Percentiles rank a stretch among this genome's conserved stretches.
Conservation (phyloP, 192 early-diverging fungal genomes). For the Backusella psychrophila region DNA sequence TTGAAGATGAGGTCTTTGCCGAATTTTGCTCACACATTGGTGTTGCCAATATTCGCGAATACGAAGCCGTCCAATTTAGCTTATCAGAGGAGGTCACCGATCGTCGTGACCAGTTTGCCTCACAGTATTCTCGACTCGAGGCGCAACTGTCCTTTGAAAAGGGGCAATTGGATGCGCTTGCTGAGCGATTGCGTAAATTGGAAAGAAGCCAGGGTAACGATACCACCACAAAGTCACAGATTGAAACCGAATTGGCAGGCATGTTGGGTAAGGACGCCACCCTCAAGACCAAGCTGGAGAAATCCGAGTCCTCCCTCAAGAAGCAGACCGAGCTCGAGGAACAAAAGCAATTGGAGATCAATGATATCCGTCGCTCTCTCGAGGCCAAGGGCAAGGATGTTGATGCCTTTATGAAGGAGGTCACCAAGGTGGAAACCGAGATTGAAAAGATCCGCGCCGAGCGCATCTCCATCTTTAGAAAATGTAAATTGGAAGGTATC, state of each 20-base stretch:
- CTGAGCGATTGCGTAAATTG: slow-evolving; percentile 59
- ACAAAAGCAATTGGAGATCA: slow-evolving; percentile 54
- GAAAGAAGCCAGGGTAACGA: slow-evolving; percentile 46
- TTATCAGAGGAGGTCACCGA: slow-evolving; percentile 72
- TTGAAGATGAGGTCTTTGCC: slow-evolving; percentile 73
- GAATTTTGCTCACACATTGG: slow-evolving; percentile 75
- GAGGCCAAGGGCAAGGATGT: slow-evolving; percentile 61
- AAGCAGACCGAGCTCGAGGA: slow-evolving; percentile 50
- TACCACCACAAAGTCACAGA: slow-evolving; percentile 24
- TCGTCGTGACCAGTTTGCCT: slow-evolving; percentile 71
- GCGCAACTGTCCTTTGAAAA: slow-evolving; percentile 81
- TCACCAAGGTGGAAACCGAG: slow-evolving; percentile 63
- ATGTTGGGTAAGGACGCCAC: slow-evolving; percentile 48
- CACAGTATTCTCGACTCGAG: slow-evolving; percentile 73
- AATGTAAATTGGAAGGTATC: slow-evolving; percentile 95
- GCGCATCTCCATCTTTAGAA: slow-evolving; percentile 73
- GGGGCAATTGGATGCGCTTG: slow-evolving; percentile 62
- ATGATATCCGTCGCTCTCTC: slow-evolving; percentile 53
- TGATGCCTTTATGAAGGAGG: slow-evolving; percentile 61
- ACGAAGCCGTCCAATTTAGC: slow-evolving; percentile 74
- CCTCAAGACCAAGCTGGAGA: slow-evolving; percentile 50
- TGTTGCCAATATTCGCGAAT: slow-evolving; percentile 81
- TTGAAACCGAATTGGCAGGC: slow-evolving; percentile 31
- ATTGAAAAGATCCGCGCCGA: slow-evolving; percentile 82
- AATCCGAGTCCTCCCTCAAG: slow-evolving; percentile 37